A percentile compares a stretch with the other conserved stretches of the same genome.
Evolutionary conservation across 1,284 basidiomycete genomes (phyloP).

Genomic region (Spongispora temasekensis): DNA sequence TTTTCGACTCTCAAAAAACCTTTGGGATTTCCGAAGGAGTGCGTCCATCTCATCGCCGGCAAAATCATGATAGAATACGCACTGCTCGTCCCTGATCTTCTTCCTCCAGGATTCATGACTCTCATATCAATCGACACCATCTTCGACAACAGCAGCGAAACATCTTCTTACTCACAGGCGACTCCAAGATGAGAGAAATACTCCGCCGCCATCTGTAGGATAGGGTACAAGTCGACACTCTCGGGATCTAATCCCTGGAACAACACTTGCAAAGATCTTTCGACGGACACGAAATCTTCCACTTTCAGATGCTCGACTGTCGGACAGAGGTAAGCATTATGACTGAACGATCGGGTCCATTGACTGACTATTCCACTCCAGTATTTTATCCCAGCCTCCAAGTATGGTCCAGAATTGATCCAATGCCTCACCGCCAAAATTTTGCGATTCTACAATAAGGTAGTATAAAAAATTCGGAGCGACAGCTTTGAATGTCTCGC

Average conservation of each 20-base stretch:
- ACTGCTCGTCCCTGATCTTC: not conserved
- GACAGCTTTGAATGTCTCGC: not conserved
- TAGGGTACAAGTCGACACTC: not conserved
- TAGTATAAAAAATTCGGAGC: not conserved
- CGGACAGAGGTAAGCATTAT: not conserved
- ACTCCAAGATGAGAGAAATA: constrained; percentile 8
- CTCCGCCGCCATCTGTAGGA: constrained; percentile 2
- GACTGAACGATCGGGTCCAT: not conserved
- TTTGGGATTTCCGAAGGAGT: not conserved
- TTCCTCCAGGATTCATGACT: not conserved
- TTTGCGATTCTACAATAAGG: constrained; percentile 6
- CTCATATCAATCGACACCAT: not conserved
- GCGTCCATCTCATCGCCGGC: not conserved
- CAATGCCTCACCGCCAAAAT: not conserved
- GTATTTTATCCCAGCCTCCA: not conserved
- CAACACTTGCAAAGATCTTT: not conserved
- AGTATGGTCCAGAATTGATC: constrained; percentile 4
- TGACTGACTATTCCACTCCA: constrained; percentile 1
- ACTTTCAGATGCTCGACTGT: not conserved
- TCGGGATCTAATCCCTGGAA: constrained; percentile 2
- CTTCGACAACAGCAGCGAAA: not conserved
- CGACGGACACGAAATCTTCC: not conserved
- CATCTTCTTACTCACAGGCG: constrained; percentile 7
- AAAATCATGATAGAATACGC: not conserved
- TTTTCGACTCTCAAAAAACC: not conserved